Base-by-base conservation (phyloP, 164 flowering plant species). In the Macadamia integrifolia region DNA sequence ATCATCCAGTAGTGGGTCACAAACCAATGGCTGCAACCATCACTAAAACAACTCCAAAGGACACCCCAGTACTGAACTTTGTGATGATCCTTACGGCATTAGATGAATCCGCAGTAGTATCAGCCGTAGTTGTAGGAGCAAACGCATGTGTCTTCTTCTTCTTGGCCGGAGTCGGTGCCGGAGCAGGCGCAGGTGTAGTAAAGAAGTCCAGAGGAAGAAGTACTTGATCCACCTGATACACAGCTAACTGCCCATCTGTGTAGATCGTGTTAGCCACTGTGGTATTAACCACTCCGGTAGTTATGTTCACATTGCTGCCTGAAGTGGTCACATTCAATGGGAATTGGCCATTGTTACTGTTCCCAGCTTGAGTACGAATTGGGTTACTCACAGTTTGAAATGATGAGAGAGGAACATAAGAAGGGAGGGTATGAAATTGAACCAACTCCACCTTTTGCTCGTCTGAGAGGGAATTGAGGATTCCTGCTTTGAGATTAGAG, bases 341-440 rank as follows among this genome's bases (percentile, higher is more conserved):
- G 32, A 80, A 89, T 70, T 72, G 74, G 0, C 81, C 84, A 2
- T 66, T 62, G 23, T 56, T 65, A 58, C 71, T 72, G 71, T 80
- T 72, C 13, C 97, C 95, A 4, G 98, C 98, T 50, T 89, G 92
- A 1, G 99, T 92, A 17, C 91, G 64, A 30, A 92, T 57, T 0
- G 98, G 99, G 71, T 94, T 94, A 77, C 90, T 92, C 12, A 82
- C 82, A 0, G 96, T 95, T 58, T 92, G 93, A 73, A 95, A 90
- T 64, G 81, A 83, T 6, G 91, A 56, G 5, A 70, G 43, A 23
- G 93, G 64, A 14, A 86, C 59, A 60, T 71, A 81, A 2, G 74
- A 48, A 0, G 99, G 92, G 58, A 94, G 35, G 1, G 89, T 65
- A 68, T 95, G 99, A 68, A 82, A 90, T 31, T 87, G 98, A 3